Base-by-base conservation (phyloP, 306 rosid species). In the Acacia melanoxylon region DNA sequence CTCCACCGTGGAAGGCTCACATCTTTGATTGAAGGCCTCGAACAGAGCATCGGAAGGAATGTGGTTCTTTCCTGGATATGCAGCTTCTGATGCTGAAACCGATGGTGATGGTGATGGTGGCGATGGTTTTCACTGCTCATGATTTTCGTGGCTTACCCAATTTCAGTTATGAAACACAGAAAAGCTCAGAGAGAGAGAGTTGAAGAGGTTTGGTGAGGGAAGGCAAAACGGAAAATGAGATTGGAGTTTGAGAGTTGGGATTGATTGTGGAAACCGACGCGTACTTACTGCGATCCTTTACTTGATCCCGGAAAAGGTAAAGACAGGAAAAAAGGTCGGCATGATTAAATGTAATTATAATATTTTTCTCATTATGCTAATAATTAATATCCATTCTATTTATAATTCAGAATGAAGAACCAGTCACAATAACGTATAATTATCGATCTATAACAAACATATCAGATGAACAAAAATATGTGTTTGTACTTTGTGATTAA, bases 21-120 rank as follows among this genome's bases (percentile, higher is more conserved):
- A 20, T 90, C 93, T 88, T 82, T 91, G 85, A 88, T 87, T 10
- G 92, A 85, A 1, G 93, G 93, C 24, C 84, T 78, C 5, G 98
- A 96, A 71, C 99, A 96, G 9, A 96, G 87, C 90, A 91, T 92
- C 42, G 99, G 99, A 77, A 96, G 77, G 91, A 91, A 95, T 83
- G 88, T 87, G 84, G 51, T 79, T 85, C 81, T 89, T 22, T 86
- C 84, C 67, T 84, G 42, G 68, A 80, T 74, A n/a, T 86, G 51
- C 22, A 72, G 65, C 20, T 27, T 73, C 67, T 76, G 75, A 29
- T 76, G 76, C 77, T 66, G 77, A 52, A 46, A 62, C 0, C 68
- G 56, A 15, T 81, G 83, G 8, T 45, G 85, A 20, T 83, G 85
- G 31, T 70, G 80, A 20, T 83, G 84, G 40, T 71, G 81, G 42